Evolutionary conservation across 306 rosid species (phyloP), one percentile per base, ranked within the genome.

Genomic region (Urtica urens): DNA sequence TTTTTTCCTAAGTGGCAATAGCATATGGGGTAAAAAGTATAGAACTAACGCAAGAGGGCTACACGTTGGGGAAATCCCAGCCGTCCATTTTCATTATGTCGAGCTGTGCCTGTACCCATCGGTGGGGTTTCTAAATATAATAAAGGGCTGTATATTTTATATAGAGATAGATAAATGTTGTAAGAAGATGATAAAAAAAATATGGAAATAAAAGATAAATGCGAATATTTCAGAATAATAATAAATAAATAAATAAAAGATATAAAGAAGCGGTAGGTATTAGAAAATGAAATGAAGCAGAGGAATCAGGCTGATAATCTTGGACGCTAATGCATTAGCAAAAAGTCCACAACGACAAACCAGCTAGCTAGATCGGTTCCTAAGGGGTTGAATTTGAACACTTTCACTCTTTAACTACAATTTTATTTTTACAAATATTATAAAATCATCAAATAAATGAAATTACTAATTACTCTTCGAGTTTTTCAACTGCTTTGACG

Each of bases 351-450:
- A 65, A 71, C 90, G 74, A 71, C 55, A 71, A 71, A 68, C 58
- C 66, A 62, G 81, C 69, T 64, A 62, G 81, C 69, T 53, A 21
- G 66, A 70, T 70, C 77, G 66, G 46, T 65, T 53, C 70, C 63
- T 55, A 20, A 64, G 72, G 69, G 20, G 47, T 68, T 66, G 60
- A 60, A 71, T 57, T 63, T 60, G 27, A 37, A 62, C 53, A 10
- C 64, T 57, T 23, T 46, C 50, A 41, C 53, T 54, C 42, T 20
- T 49, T 4, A 28, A 35, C 17, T 45, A 31, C 25, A 26, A 4
- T 31, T 46, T 27, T 55, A 21, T 4, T 28, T 28, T 28, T 28
- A 28, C 10, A 4, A 28, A 4, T 28, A 28, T 28, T 28, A 28
- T 10, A 28, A 28, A 4, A 10, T 10, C 33, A n/a, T n/a, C n/a